phyloP scores from a whole-genome alignment of 2,329 filamentous ascomycete genomes.

The Dothistroma septosporum region DNA sequence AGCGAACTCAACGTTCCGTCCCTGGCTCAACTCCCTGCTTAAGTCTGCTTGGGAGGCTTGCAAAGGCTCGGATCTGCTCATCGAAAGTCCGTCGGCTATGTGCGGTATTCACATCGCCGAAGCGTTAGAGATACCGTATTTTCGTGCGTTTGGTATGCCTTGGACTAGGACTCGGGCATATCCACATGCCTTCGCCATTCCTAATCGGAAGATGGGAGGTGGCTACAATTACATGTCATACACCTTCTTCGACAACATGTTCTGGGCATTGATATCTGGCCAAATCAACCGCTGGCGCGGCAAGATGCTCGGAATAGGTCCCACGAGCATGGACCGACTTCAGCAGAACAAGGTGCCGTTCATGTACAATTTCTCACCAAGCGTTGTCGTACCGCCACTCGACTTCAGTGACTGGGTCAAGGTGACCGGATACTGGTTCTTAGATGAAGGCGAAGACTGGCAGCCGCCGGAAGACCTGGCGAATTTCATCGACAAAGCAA shows the following conservation, averaged over 20 bases:
- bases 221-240: constrained; percentile 95
- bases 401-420: constrained; percentile 98
- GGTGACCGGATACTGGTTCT: constrained; percentile 96
- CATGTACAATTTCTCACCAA: constrained; percentile 93
- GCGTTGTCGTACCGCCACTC: constrained; percentile 86
- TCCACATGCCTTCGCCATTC: constrained; percentile 91
- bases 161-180: constrained; percentile 96
- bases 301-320: constrained; percentile 69
- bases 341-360: constrained; percentile 98
- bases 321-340: constrained; percentile 82
- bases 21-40: constrained; percentile 90
- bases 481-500: constrained; percentile 78
- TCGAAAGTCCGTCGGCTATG: constrained; percentile 96
- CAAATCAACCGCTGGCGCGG: constrained; percentile 94
- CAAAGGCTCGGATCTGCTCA: constrained; percentile 80
- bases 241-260: constrained; percentile 92
- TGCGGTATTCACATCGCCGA: constrained; percentile 96
- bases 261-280: constrained; percentile 88
- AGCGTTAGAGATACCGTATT: constrained; percentile 87
- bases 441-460: constrained; percentile 71
- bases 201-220: constrained; percentile 89
- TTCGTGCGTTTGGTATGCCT: constrained; percentile 96
- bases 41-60: constrained; percentile 78
- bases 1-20: constrained; percentile 80
- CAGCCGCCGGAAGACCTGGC: constrained; percentile 69